Percentiles rank a stretch among this genome's conserved stretches.
Conservation (phyloP, 2,329 filamentous ascomycete genomes). For the Pyrenochaeta sp. region DNA sequence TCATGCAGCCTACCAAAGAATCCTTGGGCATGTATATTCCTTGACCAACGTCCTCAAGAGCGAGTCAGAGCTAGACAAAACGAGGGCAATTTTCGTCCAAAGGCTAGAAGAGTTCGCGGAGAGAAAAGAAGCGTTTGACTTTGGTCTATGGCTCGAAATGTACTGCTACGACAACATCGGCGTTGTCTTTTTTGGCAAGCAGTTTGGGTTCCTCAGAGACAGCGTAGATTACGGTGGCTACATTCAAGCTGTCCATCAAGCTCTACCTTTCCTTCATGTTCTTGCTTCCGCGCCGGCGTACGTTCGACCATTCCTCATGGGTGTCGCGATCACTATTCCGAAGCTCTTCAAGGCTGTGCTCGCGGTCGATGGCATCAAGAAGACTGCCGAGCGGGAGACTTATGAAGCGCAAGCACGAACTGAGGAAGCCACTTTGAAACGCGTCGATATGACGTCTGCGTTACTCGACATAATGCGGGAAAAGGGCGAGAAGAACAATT, state of each 20-base stretch:
- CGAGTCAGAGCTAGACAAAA: conserved; percentile 22
- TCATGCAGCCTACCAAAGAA: conserved; percentile 19
- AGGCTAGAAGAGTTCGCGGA: conserved; percentile 25
- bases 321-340: conserved; percentile 21
- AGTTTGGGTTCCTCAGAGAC: conserved; percentile 31
- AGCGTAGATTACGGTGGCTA: conserved; percentile 28
- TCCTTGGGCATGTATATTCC: conserved; percentile 24
- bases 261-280: conserved; percentile 35
- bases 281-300: conserved; percentile 19
- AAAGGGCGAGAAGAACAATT: conserved; percentile 41
- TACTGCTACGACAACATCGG: conserved; percentile 29
- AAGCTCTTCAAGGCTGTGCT: conserved; percentile 31
- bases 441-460: conserved; percentile 41
- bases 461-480: conserved; percentile 38
- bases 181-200: conserved; percentile 25
- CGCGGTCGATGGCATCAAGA: conserved; percentile 23
- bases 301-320: conserved; percentile 10
- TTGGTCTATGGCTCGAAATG: conserved; percentile 38
- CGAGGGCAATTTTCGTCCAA: conserved; percentile 11
- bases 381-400: conserved; percentile 24
- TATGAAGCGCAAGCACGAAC: conserved; percentile 16
- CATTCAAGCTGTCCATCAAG: conserved; percentile 44
- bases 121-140: conserved; percentile 15
- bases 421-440: conserved; percentile 16
- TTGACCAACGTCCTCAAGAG: conserved; percentile 22